Evolutionary conservation across 345 rosid species (phyloP), one percentile per base, ranked within the genome.

Genomic region (Carallia brachiata): DNA sequence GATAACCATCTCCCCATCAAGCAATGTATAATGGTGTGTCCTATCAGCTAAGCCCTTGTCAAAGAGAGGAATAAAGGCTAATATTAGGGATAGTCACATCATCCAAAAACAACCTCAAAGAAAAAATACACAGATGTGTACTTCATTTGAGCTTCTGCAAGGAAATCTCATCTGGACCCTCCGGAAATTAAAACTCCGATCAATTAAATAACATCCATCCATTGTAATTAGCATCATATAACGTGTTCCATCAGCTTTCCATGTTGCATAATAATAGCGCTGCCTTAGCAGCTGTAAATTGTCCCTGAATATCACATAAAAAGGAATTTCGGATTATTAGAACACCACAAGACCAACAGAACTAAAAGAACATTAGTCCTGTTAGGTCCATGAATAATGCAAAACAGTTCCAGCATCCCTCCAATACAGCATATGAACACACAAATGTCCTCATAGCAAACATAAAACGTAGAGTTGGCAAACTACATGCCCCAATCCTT

Each of bases 221-320:
- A 79, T 62, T 61, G 93, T 89, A 71, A 93, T 88, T 64, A 93
- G 82, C 97, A 93, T 89, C 97, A 93, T 86, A 67, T 93, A 93
- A 72, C 98, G 85, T 4, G 97, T 93, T 76, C 98, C 98, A 77
- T 90, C 98, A 57, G 98, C 98, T 77, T 93, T 93, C 98, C 98
- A 93, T 10, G 98, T 93, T 66, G 98, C 98, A 82, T 87, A 90
- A 75, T 93, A 90, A 79, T 90, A 90, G 4, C 96, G 85, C 78
- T 90, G 97, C 76, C 96, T 88, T 71, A 91, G 73, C 52, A 89
- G 79, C 73, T 88, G 96, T 70, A 91, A 78, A 70, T 91, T 91
- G 1, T 91, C 96, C 78, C 97, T 91, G 88, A 75, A 80, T 56
- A 36, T 55, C 12, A 36, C 59, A 52, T 40, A 76, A 36, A 54